Conservation (phyloP, 2,329 filamentous ascomycete species). For the Penicillium expansum region DNA sequence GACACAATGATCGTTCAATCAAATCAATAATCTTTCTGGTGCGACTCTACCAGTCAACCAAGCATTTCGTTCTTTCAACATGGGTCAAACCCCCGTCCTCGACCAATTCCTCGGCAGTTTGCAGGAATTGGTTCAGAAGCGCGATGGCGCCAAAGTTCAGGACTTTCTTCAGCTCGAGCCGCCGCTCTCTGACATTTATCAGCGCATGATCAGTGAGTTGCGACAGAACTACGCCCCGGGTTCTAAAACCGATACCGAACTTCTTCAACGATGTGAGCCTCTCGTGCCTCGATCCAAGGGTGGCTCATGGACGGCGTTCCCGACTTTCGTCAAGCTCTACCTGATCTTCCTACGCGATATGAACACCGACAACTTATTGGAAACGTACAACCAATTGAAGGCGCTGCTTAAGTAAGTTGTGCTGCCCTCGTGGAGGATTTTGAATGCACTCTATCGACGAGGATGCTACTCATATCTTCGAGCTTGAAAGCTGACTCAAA, state of each 20-base stretch:
- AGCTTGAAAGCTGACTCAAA: constrained; percentile 1
- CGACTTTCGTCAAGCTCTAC: constrained; percentile 77
- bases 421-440: neutral
- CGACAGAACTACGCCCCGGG: constrained; percentile 55
- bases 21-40: neutral
- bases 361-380: constrained; percentile 69
- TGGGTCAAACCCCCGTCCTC: constrained; percentile 57
- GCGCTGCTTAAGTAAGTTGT: constrained; percentile 67
- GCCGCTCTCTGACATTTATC: constrained; percentile 64
- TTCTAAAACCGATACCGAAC: constrained; percentile 54
- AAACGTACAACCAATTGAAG: constrained; percentile 72
- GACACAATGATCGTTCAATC: constrained; percentile 1
- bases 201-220: constrained; percentile 65
- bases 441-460: neutral
- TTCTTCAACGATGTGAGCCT: constrained; percentile 57
- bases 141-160: constrained; percentile 64
- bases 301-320: constrained; percentile 72
- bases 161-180: constrained; percentile 74
- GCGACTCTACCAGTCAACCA: neutral
- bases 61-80: neutral
- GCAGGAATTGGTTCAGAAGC: constrained; percentile 58
- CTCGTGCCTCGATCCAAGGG: constrained; percentile 64
- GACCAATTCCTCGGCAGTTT: constrained; percentile 67
- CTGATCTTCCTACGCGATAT: constrained; percentile 78
- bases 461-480: neutral